Conservation (phyloP, 805 yeast species). For the Saturnispora ahearnii region DNA sequence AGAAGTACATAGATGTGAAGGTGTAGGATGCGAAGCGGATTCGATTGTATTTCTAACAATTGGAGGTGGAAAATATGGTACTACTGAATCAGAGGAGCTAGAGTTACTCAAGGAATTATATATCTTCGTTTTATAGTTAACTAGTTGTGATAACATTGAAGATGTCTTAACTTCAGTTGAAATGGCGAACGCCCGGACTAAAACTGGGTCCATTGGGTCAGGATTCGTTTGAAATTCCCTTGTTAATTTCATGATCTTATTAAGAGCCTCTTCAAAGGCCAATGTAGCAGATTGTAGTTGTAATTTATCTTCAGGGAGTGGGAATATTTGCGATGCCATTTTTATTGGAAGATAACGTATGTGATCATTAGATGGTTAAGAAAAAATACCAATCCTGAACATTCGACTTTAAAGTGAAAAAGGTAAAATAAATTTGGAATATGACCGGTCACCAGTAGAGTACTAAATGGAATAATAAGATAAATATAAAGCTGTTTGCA, state of each 20-base stretch:
- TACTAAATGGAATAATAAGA: too few species aligned
- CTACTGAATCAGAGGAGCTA: not conserved
- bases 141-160: not conserved
- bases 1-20: too few species aligned
- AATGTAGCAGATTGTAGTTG: not conserved
- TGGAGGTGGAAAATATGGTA: not conserved
- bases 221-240: not conserved
- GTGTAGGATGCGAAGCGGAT: too few species aligned
- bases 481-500: too few species aligned
- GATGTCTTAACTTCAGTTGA: not conserved
- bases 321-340: conserved; percentile 1
- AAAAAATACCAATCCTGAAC: not conserved
- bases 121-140: too few species aligned
- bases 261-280: not conserved
- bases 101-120: too few species aligned
- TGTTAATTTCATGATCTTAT: not conserved
- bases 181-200: not conserved
- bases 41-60: too few species aligned
- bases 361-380: not conserved
- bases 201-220: not conserved
- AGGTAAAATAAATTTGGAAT: too few species aligned
- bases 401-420: too few species aligned
- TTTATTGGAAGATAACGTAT: not conserved
- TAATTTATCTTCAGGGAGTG: not conserved
- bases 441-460: too few species aligned